Evolutionary conservation across 495 filamentous ascomycete species (phyloP).

Genomic region (Penicillium egyptiacum): DNA sequence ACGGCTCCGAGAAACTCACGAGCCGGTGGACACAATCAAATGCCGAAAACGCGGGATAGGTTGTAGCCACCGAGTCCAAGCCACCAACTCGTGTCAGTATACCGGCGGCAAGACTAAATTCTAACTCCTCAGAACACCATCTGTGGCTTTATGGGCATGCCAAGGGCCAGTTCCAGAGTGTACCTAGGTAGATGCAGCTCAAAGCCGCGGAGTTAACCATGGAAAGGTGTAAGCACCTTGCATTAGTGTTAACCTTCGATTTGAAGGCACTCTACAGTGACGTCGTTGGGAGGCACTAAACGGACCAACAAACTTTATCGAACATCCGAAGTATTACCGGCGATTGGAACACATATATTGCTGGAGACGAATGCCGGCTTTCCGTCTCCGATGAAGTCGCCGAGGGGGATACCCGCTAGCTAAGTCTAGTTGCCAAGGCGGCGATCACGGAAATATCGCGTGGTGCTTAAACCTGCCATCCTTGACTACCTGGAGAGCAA

Average conservation of each 20-base stretch:
- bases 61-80: neutral
- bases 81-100: neutral
- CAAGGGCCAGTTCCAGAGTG: neutral
- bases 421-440: constrained; percentile 5
- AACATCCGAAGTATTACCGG: neutral
- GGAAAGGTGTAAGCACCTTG: no score
- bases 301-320: neutral
- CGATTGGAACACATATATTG: neutral
- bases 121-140: neutral
- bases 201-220: no score
- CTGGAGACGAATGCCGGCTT: neutral
- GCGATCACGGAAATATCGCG: neutral
- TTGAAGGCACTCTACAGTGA: neutral
- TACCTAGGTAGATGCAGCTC: no score
- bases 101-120: neutral
- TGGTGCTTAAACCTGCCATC: neutral
- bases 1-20: neutral
- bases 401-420: neutral
- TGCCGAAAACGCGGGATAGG: neutral
- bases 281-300: neutral
- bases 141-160: neutral
- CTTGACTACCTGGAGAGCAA: neutral
- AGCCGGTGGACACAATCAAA: neutral
- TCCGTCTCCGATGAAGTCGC: neutral
- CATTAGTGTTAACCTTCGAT: no score